Evolutionary conservation across 2,329 filamentous ascomycete genomes (phyloP), one percentile per base, ranked within the genome.

Genomic region (Microdochium paspali): DNA sequence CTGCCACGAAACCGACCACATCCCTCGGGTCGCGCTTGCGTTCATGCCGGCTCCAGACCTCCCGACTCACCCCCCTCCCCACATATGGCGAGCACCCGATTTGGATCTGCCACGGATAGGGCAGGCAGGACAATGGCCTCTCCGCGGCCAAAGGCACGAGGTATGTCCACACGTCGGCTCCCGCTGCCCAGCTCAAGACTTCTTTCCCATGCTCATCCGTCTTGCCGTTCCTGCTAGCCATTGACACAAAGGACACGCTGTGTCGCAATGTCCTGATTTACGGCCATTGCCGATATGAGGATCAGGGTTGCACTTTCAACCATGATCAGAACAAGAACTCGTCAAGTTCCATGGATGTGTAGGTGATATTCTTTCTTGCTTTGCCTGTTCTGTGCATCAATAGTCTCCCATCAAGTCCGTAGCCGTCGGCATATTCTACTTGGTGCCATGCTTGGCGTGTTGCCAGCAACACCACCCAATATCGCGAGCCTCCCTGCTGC

Each of bases 241-340:
- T 55, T 85, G 84, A 87, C 69, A 87, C 86, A 65, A 94, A 91
- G 69, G 90, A 94, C 63, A 95, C 88, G 6, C 77, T 91, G 49
- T 96, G 90, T 69, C 85, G 90, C 61, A 95, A 96, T 68, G 85
- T 96, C 51, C 79, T 90, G 52, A 95, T 96, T 58, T 95, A 95
- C 65, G 90, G 90, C 48, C 87, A 91, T 67, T 96, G 90, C 66
- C 85, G 89, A 54, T 95, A 90, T 67, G 87, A 94, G 70, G 88
- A 94, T 62, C 84, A 87, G 69, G 89, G 87, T 69, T 95, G 90
- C 68, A 82, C 85, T 54, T 95, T 94, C 69, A 93, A 90, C 61
- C 90, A 95, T 68, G 87, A 93, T 56, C 79, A 82, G 50, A 76
- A 80, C 56, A 89, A 83, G 66, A 69, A 72, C 53, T 40, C 35